Percentiles rank a stretch among this genome's conserved stretches.
phyloP scores from a whole-genome alignment of 805 yeast species.

The Ogataea naganishii region DNA sequence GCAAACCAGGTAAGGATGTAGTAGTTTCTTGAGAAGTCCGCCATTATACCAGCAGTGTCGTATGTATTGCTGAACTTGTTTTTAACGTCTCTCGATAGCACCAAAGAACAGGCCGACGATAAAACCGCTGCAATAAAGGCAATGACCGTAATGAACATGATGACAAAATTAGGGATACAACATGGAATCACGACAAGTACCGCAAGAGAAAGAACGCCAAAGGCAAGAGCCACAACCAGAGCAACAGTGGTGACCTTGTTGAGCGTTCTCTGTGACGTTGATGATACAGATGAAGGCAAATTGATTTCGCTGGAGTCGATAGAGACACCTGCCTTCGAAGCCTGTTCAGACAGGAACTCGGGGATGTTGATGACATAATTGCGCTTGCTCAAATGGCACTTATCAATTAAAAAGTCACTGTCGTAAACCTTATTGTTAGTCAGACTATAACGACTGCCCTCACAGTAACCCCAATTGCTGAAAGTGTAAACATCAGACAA shows the following conservation, averaged over 20 bases:
- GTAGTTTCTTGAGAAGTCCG: slow-evolving; percentile 28
- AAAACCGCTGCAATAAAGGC: slow-evolving; percentile 10
- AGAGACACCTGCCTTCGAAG: slow-evolving; percentile 4
- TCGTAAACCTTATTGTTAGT: slow-evolving; percentile 8
- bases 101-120: slow-evolving; percentile 36
- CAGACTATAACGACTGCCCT: slow-evolving; percentile 24
- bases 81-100: slow-evolving; percentile 41
- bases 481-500: slow-evolving; percentile 40
- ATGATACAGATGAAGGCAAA: slow-evolving; percentile 50
- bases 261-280: slow-evolving; percentile 33
- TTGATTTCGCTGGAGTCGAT: slow-evolving; percentile 21
- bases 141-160: slow-evolving; percentile 1
- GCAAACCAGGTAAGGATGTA: slow-evolving; percentile 20
- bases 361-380: slow-evolving; percentile 10
- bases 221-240: slow-evolving; percentile 38
- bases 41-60: slow-evolving; percentile 43
- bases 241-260: slow-evolving; percentile 53
- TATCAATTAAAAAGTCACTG: slow-evolving; percentile 23
- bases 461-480: slow-evolving; percentile 62
- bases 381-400: slow-evolving; percentile 51
- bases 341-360: slow-evolving; percentile 11
- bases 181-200: slow-evolving; percentile 35
- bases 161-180: slow-evolving; percentile 8
- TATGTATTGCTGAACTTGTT: slow-evolving; percentile 41
- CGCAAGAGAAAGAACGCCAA: slow-evolving; percentile 33